phyloP scores from a whole-genome alignment of 192 early-diverging fungal species.

The Coemansia javaensis region DNA sequence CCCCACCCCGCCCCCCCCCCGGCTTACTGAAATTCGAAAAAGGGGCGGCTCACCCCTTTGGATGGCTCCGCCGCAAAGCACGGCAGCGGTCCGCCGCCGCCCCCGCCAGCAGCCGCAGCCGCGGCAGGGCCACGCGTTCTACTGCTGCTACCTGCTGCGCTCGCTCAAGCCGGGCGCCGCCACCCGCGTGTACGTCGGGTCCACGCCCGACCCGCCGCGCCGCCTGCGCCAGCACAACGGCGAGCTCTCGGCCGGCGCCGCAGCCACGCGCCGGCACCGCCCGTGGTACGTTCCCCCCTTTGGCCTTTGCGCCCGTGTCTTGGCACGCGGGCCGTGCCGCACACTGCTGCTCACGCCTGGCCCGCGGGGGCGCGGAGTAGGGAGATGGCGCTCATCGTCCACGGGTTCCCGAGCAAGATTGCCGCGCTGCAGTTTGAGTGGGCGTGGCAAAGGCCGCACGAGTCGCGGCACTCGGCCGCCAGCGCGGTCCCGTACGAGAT shows the following conservation, averaged over 20 bases:
- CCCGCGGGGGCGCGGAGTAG: slow-evolving; percentile 1
- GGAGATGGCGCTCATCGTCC: slow-evolving; percentile 43
- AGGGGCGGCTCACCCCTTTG: no score
- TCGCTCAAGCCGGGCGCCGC: slow-evolving; percentile 37
- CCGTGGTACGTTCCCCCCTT: slow-evolving; percentile 37
- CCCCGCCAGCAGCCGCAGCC: no score
- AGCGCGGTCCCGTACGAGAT: slow-evolving; percentile 15
- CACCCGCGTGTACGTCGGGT: slow-evolving; percentile 39
- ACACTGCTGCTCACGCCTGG: background rate
- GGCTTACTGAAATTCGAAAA: no score
- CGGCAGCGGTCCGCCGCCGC: no score
- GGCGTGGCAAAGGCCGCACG: slow-evolving; percentile 50
- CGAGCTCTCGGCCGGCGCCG: slow-evolving; percentile 42
- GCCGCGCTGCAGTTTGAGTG: slow-evolving; percentile 48
- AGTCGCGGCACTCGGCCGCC: slow-evolving; percentile 32
- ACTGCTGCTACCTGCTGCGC: slow-evolving; percentile 48
- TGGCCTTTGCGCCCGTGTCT: no score
- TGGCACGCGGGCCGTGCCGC: no score
- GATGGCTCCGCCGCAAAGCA: no score
- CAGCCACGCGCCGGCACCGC: slow-evolving; percentile 17
- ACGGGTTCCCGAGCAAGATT: slow-evolving; percentile 43
- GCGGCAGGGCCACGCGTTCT: slow-evolving; percentile 14
- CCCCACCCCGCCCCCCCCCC: no score
- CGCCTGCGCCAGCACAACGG: slow-evolving; percentile 50
- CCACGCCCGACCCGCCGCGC: slow-evolving; percentile 43